Evolutionary conservation across 2,329 filamentous ascomycete genomes (phyloP).

Genomic region (Stagonosporopsis rhizophila): DNA sequence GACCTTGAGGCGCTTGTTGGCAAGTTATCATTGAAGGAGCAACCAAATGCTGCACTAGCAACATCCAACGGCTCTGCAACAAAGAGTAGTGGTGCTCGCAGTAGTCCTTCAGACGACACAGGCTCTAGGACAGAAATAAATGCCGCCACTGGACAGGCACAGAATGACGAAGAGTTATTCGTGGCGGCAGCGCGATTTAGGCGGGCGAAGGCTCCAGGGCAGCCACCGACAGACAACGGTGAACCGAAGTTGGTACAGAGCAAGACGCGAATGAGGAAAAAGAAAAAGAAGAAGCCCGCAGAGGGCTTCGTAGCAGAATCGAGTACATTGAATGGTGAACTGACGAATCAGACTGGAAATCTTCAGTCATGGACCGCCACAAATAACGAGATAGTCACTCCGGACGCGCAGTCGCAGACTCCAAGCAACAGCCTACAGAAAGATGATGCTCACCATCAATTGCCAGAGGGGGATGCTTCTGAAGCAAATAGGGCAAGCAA

Average conservation of each 20-base stretch:
- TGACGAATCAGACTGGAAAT: neutral
- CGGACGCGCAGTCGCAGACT: neutral
- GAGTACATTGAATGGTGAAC: neutral
- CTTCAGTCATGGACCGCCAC: neutral
- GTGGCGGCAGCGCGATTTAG: neutral
- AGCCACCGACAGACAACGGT: neutral
- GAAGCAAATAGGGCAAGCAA: neutral
- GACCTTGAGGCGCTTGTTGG: slow-evolving; percentile 34
- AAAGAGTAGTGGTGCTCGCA: neutral
- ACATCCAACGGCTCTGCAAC: neutral
- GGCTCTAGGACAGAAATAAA: neutral
- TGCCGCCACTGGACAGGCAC: neutral
- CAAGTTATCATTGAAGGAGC: slow-evolving; percentile 29
- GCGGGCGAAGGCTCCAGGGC: slow-evolving; percentile 1
- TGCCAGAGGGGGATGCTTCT: neutral
- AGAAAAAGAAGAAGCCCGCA: slow-evolving; percentile 35
- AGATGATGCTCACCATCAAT: neutral
- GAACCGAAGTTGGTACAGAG: slow-evolving; percentile 43
- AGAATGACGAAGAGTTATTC: slow-evolving; percentile 6
- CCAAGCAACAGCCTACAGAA: neutral
- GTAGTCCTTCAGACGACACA: slow-evolving; percentile 8
- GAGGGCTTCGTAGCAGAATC: slow-evolving; percentile 13
- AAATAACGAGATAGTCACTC: neutral
- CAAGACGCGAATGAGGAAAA: slow-evolving; percentile 47
- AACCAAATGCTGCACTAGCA: neutral